A percentile compares a stretch with the other conserved stretches of the same genome.
Conservation (phyloP, 768 basidiomycete genomes). For the Russula sp. region DNA sequence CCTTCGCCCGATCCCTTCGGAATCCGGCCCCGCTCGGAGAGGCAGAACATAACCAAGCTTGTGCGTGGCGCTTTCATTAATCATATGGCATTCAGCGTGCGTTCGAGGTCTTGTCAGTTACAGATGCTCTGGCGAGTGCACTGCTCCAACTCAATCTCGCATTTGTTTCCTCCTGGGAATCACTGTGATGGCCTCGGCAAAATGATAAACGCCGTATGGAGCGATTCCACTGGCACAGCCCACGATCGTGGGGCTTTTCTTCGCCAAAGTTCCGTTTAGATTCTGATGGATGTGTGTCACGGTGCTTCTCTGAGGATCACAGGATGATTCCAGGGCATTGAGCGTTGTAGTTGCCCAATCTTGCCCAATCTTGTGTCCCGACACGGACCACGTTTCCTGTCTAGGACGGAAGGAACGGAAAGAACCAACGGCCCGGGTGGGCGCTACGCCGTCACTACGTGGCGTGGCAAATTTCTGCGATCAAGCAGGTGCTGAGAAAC, state of each 20-base stretch:
- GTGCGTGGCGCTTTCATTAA: neutral
- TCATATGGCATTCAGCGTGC: too few species aligned
- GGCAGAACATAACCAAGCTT: neutral
- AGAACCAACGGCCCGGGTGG: neutral
- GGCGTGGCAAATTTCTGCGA: constrained; percentile 6
- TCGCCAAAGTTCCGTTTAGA: neutral
- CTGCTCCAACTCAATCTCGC: neutral
- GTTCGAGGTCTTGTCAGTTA: neutral
- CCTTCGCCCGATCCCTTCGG: neutral
- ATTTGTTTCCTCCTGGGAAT: neutral
- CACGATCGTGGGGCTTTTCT: neutral
- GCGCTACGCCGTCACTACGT: neutral
- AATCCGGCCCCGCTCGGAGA: neutral
- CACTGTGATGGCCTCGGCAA: neutral
- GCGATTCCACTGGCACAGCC: neutral
- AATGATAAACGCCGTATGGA: constrained; percentile 6
- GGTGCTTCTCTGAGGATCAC: neutral
- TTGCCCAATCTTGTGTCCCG: neutral
- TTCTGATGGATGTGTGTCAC: constrained; percentile 19
- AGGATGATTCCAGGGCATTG: neutral
- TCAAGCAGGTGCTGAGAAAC: constrained; percentile 3
- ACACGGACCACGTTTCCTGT: neutral
- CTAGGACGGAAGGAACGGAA: neutral
- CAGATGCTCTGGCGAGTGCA: neutral
- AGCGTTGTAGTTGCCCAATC: neutral